Base-by-base conservation (phyloP, 2,329 filamentous ascomycete species). In the Gyromitra esculenta region DNA sequence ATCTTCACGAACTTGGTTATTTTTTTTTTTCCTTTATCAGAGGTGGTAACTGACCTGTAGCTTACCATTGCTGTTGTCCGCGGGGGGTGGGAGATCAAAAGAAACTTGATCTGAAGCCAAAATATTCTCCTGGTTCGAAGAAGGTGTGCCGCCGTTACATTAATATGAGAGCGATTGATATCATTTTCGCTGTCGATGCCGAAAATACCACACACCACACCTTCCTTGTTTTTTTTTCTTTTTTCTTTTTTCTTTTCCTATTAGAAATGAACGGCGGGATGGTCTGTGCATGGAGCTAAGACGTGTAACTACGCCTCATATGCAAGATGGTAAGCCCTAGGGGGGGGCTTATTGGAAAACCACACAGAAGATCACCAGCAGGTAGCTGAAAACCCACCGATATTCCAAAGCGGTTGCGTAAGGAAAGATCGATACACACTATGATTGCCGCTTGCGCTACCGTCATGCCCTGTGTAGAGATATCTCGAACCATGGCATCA, bases 301-400 rank as follows among this genome's bases (percentile, higher is more conserved):
- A 35, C 59, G 13, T 45, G 39, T 54, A 21, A 11, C 31, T 54
- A 41, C 25, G 15, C 31, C 48, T 35, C 52, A n/a, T 43, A 71
- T 71, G 68, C 45, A 37, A 56, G 59, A 71, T 71, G 57, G 13
- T n/a, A 54, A 54, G 11, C 66, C 56, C 37, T 25, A 31, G 54
- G 15, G 11, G 54, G 54, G 15, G 5, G 54, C n/a, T 57, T 57
- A 37, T 57, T 57, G 13, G 37, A 35, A 52, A 54, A n/a, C 8
- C 48, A 39, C 15, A 41, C 21, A 21, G 25, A 54, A 41, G 15
- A 15, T 25, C 35, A 66, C 37, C 15, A 4, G 45, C 54, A 48
- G 48, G 45, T 54, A 31, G 25, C 25, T 48, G 8, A 66, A 54
- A 15, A 11, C 2, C 43, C 13, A 63, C 13, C 31, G 48, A 45